Conservation (phyloP, 2,329 filamentous ascomycete species). For the Phaeophleospora eucalypticola region DNA sequence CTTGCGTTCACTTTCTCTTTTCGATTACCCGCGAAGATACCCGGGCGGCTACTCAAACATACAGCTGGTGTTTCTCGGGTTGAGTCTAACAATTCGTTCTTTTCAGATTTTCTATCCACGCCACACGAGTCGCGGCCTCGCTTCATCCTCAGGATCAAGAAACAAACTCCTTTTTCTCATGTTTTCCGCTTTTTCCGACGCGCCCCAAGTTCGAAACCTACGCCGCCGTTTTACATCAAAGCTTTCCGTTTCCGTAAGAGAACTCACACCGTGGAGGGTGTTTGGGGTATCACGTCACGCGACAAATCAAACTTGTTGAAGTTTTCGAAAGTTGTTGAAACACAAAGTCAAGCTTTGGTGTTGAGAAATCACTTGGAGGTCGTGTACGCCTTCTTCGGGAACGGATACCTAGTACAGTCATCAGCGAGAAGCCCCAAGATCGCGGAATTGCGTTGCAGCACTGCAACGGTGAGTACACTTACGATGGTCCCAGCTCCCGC, state of each 20-base stretch:
- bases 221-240: background rate
- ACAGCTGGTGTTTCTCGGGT: too few species aligned
- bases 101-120: too few species aligned
- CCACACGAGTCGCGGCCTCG: background rate
- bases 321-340: slow-evolving; percentile 33
- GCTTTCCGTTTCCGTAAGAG: background rate
- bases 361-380: slow-evolving; percentile 14
- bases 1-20: too few species aligned
- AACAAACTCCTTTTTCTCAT: background rate
- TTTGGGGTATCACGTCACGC: slow-evolving; percentile 21
- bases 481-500: slow-evolving; percentile 93
- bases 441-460: background rate
- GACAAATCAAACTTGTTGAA: slow-evolving; percentile 6
- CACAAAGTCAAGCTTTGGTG: slow-evolving; percentile 13
- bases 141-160: background rate
- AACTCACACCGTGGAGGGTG: slow-evolving; percentile 29
- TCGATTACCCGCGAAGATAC: too few species aligned
- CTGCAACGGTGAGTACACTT: slow-evolving; percentile 46
- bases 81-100: too few species aligned
- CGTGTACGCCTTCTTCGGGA: slow-evolving; percentile 37
- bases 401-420: slow-evolving; percentile 30
- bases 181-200: background rate
- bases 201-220: background rate
- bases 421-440: too few species aligned
- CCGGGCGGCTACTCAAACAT: too few species aligned